Base-by-base conservation (phyloP, 163 green algal genomes). In the Coccomyxa subellipsoidea region DNA sequence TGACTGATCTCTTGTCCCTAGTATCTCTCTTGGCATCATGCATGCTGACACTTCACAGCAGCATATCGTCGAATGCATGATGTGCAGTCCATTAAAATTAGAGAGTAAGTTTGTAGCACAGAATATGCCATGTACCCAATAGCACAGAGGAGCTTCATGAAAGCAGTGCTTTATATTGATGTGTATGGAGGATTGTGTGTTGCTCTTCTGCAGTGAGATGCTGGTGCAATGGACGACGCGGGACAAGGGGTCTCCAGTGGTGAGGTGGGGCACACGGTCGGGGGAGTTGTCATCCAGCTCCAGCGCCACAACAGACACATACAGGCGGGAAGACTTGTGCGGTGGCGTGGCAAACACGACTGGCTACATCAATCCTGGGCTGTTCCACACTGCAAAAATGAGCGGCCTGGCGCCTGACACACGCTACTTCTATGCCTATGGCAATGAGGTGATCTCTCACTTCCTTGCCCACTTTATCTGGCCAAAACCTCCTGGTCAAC, bases 181-280 rank as follows among this genome's bases (percentile, higher is more conserved):
- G n/a, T n/a, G n/a, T n/a, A n/a, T n/a, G n/a, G n/a, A n/a, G n/a
- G n/a, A n/a, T n/a, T n/a, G n/a, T n/a, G n/a, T n/a, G n/a, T n/a
- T n/a, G n/a, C n/a, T n/a, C n/a, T n/a, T n/a, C n/a, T 73, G 83
- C 83, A 91, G 87, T 7, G 81, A 92, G 79, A 85, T 92, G 85
- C 54, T 84, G 59, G 84, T 89, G 27, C 87, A 91, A 84, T 92
- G 89, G 89, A 90, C 85, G 35, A 92, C 82, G 0, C 69, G 71
- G 21, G 80, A 92, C 69, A 78, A 25, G 0, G 69, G 40, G 40
- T 32, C 15, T 10, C 87, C 88, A 21, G 32, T 59, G 10, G 89
- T 88, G n/a, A 77, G 54, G 37, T 92, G 86, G 82, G 84, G 85
- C 38, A 66, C 40, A 1, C 0, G 25, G 21, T 35, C 59, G 25